A percentile compares a stretch with the other conserved stretches of the same genome.
phyloP scores from a whole-genome alignment of 768 basidiomycete species.

The Galerina marginata region DNA sequence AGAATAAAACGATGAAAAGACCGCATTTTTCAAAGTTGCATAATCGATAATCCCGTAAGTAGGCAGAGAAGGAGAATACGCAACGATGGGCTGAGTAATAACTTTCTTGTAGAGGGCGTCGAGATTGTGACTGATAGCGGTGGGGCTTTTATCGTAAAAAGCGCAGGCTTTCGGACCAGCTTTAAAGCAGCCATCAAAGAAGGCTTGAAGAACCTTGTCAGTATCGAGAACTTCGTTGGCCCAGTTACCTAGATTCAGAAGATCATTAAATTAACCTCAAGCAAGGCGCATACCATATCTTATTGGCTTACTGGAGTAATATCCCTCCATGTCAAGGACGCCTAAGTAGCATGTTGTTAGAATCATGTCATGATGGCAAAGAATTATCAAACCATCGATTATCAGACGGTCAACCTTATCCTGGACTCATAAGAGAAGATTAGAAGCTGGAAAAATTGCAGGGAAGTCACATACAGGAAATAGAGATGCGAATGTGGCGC shows the following conservation, averaged over 20 bases:
- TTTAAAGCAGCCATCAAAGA: conserved; percentile 40
- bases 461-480: conserved; percentile 32
- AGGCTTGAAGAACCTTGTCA: conserved; percentile 38
- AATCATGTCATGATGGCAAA: background rate
- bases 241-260: conserved; percentile 34
- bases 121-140: conserved; percentile 38
- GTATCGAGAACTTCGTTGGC: conserved; percentile 42
- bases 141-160: conserved; percentile 40
- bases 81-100: conserved; percentile 35
- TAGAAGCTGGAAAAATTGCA: background rate
- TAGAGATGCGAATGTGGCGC: conserved; percentile 36
- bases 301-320: background rate
- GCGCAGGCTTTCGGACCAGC: conserved; percentile 42
- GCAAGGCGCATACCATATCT: background rate
- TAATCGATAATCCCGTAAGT: conserved; percentile 45
- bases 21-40: conserved; percentile 25
- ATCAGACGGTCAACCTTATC: conserved; percentile 33
- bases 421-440: background rate
- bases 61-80: conserved; percentile 21
- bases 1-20: conserved; percentile 39
- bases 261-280: background rate
- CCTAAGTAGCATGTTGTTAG: background rate
- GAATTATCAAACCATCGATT: background rate
- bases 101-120: conserved; percentile 37
- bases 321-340: conserved; percentile 6